Evolutionary conservation across 129 eudicot species (phyloP), one percentile per base, ranked within the genome.

Genomic region (Scalesia atractyloides): DNA sequence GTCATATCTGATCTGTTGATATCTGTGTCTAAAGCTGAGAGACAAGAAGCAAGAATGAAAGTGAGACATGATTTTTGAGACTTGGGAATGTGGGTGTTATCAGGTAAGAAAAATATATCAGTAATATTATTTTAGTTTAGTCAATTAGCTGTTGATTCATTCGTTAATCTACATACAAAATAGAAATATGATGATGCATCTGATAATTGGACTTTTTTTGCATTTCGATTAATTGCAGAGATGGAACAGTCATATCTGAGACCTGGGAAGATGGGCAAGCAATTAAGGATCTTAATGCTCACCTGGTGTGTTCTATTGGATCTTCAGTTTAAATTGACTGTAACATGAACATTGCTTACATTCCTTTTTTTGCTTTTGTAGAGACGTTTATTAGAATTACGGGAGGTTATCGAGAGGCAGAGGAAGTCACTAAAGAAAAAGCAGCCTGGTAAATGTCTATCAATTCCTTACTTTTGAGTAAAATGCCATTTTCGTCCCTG

Each of bases 231-330:
- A 59, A 64, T 72, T 82, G 62, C 83, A 94, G 99, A 84, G 96
- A 96, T 79, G 99, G 99, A 71, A 91, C 96, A 33, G 85, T 94
- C 77, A 88, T 94, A 81, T 94, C 99, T n/a, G 99, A 94, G 85
- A 87, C 99, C 51, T 94, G 99, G 99, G 99, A 94, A 82, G 99
- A 94, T 79, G 99, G 99, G 64, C 97, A 88, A 85, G 91, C 94
- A 49, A 69, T 94, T 22, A 94, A 94, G 76, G 99, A 94, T 78
- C 78, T 90, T 66, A 94, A 94, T 80, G 82, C 85, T 63, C 89
- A 90, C 33, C 90, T 90, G 85, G 99, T 94, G 75, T 79, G 96
- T 62, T 67, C 50, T 70, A 34, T 46, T 73, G 46, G 46, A 41
- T 76, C 18, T 12, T 68, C 19, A 64, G 39, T 54, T 57, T 66